A percentile compares a stretch with the other conserved stretches of the same genome.
These are phyloP conservation scores for Neurospora sp. DNA, from an alignment of 495 filamentous ascomycete genomes.

Conservation along the genomic window DNA sequence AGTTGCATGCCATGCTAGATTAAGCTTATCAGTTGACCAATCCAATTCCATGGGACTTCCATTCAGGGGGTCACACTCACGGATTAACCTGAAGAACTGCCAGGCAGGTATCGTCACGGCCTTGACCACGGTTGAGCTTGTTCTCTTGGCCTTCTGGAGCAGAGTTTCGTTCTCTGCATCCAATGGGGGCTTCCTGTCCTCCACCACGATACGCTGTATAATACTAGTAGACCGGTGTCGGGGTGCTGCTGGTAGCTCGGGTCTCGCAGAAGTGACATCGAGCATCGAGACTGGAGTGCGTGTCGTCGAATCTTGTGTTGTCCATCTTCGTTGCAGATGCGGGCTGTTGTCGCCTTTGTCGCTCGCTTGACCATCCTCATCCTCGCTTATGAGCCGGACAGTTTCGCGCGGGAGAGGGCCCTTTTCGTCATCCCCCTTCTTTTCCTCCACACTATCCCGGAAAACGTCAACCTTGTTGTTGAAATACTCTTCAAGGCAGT, in stretches of 20 bases:
- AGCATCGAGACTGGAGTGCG: slow-evolving; percentile 15
- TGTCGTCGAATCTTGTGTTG: slow-evolving; percentile 13
- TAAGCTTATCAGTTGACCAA: slow-evolving; percentile 39
- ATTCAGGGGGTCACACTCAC: slow-evolving; percentile 35
- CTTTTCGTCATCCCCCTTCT: slow-evolving; percentile 25
- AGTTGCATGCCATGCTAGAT: slow-evolving; percentile 60
- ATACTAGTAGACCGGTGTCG: slow-evolving; percentile 38
- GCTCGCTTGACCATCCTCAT: slow-evolving; percentile 12
- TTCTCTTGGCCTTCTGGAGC: slow-evolving; percentile 29
- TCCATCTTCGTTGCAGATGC: slow-evolving; percentile 22
- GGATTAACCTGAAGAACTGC: slow-evolving; percentile 92
- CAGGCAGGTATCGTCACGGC: slow-evolving; percentile 94
- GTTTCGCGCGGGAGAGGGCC: slow-evolving; percentile 11
- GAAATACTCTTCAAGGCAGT: slow-evolving; percentile 89
- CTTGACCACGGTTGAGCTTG: slow-evolving; percentile 49
- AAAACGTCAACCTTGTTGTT: slow-evolving; percentile 89
- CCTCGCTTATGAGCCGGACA: slow-evolving; percentile 28
- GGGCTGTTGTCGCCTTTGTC: slow-evolving; percentile 3
- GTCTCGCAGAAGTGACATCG: slow-evolving; percentile 5
- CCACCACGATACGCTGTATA: slow-evolving; percentile 38
- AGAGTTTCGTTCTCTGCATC: slow-evolving; percentile 30
- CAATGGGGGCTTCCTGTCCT: slow-evolving; percentile 19
- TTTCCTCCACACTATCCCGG: slow-evolving; percentile 52
- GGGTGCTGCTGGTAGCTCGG: slow-evolving; percentile 11
- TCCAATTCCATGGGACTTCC: neutral